phyloP scores from a whole-genome alignment of 2,329 filamentous ascomycete species.

The Teratosphaeria epicoccoides region DNA sequence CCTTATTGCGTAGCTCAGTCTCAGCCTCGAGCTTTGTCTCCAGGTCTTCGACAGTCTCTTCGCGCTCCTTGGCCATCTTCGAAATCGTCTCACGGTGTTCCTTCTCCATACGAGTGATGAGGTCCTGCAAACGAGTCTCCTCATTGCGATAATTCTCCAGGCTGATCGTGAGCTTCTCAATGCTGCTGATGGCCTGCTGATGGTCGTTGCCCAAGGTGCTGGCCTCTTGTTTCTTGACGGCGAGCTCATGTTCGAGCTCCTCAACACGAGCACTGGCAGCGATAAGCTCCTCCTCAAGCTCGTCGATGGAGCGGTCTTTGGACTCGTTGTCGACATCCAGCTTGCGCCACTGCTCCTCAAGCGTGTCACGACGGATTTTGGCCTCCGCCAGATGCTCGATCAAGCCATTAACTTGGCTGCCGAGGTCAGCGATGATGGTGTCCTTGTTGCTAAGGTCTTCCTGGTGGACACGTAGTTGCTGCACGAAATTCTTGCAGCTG shows the following conservation, averaged over 20 bases:
- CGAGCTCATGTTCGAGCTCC: slow-evolving; percentile 14
- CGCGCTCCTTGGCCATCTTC: slow-evolving; percentile 31
- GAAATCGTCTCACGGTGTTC: slow-evolving; percentile 28
- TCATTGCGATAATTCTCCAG: slow-evolving; percentile 32
- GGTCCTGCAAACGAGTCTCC: slow-evolving; percentile 26
- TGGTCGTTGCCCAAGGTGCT: slow-evolving; percentile 18
- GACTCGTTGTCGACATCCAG: slow-evolving; percentile 29
- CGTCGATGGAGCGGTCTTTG: slow-evolving; percentile 26
- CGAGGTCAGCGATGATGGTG: slow-evolving; percentile 23
- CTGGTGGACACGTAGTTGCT: slow-evolving; percentile 27
- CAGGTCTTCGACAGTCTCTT: slow-evolving; percentile 26
- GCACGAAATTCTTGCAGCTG: slow-evolving; percentile 24
- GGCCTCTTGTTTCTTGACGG: slow-evolving; percentile 13
- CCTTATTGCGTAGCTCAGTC: slow-evolving; percentile 26
- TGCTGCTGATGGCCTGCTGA: slow-evolving; percentile 25
- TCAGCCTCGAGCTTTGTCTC: slow-evolving; percentile 29
- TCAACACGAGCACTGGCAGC: slow-evolving; percentile 11
- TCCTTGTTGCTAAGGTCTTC: slow-evolving; percentile 27
- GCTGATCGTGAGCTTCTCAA: slow-evolving; percentile 29
- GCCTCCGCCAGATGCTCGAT: slow-evolving; percentile 27
- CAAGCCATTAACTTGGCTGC: slow-evolving; percentile 27
- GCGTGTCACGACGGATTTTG: slow-evolving; percentile 26
- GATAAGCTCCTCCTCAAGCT: slow-evolving; percentile 23
- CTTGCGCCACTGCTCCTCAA: slow-evolving; percentile 28
- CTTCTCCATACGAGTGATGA: slow-evolving; percentile 31